Base-by-base conservation (phyloP, 495 filamentous ascomycete species). In the Trichoderma gamsii region DNA sequence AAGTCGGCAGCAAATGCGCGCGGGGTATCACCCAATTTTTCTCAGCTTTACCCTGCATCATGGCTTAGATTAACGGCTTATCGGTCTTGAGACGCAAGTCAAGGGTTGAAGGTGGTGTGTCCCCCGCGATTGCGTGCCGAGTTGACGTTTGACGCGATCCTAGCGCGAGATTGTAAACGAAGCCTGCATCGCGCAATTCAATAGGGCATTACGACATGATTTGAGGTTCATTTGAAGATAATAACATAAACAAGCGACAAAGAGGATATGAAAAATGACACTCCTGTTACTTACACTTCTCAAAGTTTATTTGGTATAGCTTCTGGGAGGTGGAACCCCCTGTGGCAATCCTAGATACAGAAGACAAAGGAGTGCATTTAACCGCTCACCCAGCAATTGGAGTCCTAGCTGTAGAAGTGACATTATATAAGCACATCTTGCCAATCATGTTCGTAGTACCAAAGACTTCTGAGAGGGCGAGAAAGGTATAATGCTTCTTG, bases 71-170 rank as follows among this genome's bases (percentile, higher is more conserved):
- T 61, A 2, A 27, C 56, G 25, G 56, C 56, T 32, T 61, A 27
- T 61, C 56, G 56, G 49, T 7, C 16, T 52, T 23, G 16, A 21
- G n/a, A 7, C 25, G 29, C 27, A 32, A 38, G 35, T 61, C 23
- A 15, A 32, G 8, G 11, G 18, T 61, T 13, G 12, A 18, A 1
- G 56, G 25, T 32, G 56, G 56, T 32, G 27, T 61, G 23, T 61
- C 29, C 56, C 56, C 56, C 56, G 56, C 56, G 56, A 61, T 61
- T 61, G 56, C 56, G 56, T 61, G 56, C 56, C 56, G 56, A 61
- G 15, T 25, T 18, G 56, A 12, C 4, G 25, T 61, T 61, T 61
- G 56, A 61, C 56, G 56, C 56, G 56, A 61, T 61, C 5, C 56
- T 32, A 61, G 56, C 25, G 16, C 25, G 27, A 29, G 25, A 61